These are phyloP conservation scores for Hysterium pulicare DNA, from an alignment of 2,329 filamentous ascomycete genomes.

Conservation along the genomic window DNA sequence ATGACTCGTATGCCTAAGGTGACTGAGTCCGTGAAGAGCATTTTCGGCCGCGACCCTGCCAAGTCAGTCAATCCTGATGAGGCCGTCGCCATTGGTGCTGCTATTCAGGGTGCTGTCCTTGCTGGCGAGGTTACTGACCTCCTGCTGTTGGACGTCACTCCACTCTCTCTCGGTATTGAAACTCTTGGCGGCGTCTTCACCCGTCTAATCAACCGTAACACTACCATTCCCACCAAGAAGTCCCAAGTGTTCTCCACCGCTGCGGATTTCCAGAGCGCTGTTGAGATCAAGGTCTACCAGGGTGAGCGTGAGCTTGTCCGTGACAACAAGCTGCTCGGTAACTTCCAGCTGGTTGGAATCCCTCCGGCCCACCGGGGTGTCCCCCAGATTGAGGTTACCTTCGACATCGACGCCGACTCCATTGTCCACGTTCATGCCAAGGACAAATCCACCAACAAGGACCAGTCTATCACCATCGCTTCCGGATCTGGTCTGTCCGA, in stretches of 20 bases:
- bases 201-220: conserved; percentile 97
- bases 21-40: conserved; percentile 88
- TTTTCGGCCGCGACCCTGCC: conserved; percentile 93
- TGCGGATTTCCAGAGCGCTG: conserved; percentile 95
- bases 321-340: conserved; percentile 97
- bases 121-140: conserved; percentile 96
- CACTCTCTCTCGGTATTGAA: conserved; percentile 96
- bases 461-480: conserved; percentile 98
- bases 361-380: conserved; percentile 94
- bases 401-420: conserved; percentile 97
- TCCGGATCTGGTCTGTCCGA: conserved; percentile 97
- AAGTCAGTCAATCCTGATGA: conserved; percentile 99
- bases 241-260: conserved; percentile 97
- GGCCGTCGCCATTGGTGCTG: conserved; percentile 95
- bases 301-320: conserved; percentile 98
- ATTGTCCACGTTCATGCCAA: conserved; percentile 98
- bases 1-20: conserved; percentile 99
- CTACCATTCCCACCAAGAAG: conserved; percentile 98
- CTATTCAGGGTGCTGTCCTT: conserved; percentile 94
- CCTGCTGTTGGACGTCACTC: conserved; percentile 90
- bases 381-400: conserved; percentile 95
- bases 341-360: conserved; percentile 99
- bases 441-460: conserved; percentile 99
- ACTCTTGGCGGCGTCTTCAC: conserved; percentile 98
- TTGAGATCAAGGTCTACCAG: conserved; percentile 99